Conservation (phyloP, 2,329 filamentous ascomycete genomes). For the Eutypella sp. region DNA sequence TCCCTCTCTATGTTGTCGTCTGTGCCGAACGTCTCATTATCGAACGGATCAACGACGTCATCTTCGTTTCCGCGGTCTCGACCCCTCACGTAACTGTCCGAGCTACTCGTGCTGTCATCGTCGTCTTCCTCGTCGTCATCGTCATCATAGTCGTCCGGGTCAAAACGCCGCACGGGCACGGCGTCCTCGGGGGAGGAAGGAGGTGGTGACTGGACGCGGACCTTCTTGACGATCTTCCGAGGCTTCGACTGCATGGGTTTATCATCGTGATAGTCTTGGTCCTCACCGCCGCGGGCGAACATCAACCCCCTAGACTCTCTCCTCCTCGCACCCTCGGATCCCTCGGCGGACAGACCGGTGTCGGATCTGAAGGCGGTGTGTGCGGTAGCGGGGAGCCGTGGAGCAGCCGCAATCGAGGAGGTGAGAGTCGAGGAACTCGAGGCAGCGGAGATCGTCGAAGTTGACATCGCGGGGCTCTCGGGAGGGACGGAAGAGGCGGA, state of each 20-base stretch:
- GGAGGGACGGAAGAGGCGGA: slow-evolving; percentile 12
- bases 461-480: slow-evolving; percentile 8
- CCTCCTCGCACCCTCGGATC: slow-evolving; percentile 27
- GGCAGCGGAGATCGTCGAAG: slow-evolving; percentile 3
- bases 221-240: slow-evolving; percentile 59
- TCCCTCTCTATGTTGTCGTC: slow-evolving; percentile 8
- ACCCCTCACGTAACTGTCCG: slow-evolving; percentile 15
- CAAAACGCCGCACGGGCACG: slow-evolving; percentile 25
- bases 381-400: slow-evolving; percentile 23
- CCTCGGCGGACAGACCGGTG: slow-evolving; percentile 17
- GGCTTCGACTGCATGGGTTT: slow-evolving; percentile 20
- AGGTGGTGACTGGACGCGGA: slow-evolving; percentile 61
- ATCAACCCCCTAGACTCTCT: slow-evolving; percentile 1
- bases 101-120: slow-evolving; percentile 12
- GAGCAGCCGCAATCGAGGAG: slow-evolving; percentile 6
- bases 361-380: slow-evolving; percentile 26
- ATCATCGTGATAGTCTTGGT: slow-evolving; percentile 24
- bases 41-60: slow-evolving; percentile 19
- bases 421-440: slow-evolving; percentile 15
- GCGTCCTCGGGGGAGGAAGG: slow-evolving; percentile 54
- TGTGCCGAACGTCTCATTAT: slow-evolving; percentile 11
- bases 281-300: not conserved
- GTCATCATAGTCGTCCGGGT: slow-evolving; percentile 10
- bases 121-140: slow-evolving; percentile 22
- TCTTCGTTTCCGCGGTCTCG: too few species aligned